phyloP scores from a whole-genome alignment of 306 rosid species.

The Urtica urens region DNA sequence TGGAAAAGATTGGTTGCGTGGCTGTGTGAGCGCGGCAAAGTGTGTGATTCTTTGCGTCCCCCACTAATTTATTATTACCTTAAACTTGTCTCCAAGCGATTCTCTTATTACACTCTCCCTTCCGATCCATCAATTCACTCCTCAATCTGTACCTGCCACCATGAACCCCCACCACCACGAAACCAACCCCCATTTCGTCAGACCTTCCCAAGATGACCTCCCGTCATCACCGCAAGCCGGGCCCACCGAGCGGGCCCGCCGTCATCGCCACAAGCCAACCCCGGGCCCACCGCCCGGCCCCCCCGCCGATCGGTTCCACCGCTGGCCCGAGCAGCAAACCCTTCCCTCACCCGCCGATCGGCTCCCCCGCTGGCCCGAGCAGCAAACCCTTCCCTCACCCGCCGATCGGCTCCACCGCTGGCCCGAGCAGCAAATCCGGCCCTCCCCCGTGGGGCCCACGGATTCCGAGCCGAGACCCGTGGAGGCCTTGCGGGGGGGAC shows the following conservation, averaged over 20 bases:
- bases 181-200: conserved; percentile 59
- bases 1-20: no score
- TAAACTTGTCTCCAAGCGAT: conserved; percentile 74
- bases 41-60: conserved; percentile 79
- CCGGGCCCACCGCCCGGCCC: conserved; percentile 6
- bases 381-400: not conserved
- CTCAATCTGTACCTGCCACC: conserved; percentile 2
- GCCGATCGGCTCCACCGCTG: not conserved
- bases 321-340: not conserved
- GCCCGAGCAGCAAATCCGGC: not conserved
- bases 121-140: conserved; percentile 19
- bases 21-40: no score
- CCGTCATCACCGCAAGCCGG: conserved; percentile 6
- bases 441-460: not conserved
- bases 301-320: not conserved
- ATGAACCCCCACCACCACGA: conserved; percentile 43
- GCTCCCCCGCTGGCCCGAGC: not conserved
- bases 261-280: conserved; percentile 9
- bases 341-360: not conserved
- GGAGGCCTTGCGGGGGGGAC: not conserved
- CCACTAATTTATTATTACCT: conserved; percentile 53
- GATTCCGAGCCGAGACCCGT: no score
- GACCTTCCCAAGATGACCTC: conserved; percentile 19
- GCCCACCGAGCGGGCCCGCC: conserved; percentile 1
- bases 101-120: conserved; percentile 24